Base-by-base conservation (phyloP, 1,284 basidiomycete species). In the Stygiomarasmius scandens region DNA sequence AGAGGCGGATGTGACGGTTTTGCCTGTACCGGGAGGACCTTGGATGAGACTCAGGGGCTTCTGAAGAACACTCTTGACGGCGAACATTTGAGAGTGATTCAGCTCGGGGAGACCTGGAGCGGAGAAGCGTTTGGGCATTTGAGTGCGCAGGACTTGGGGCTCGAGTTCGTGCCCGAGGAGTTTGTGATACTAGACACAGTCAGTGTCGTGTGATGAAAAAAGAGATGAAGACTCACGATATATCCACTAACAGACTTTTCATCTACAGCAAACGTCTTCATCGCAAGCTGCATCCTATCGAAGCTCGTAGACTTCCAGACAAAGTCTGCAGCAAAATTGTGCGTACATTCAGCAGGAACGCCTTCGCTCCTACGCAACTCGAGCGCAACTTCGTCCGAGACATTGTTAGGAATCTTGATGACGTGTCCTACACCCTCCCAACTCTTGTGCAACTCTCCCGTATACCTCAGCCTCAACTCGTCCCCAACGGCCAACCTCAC, bases 291-390 rank as follows among this genome's bases (percentile, higher is more conserved):
- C 97, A 99, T 99, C 54, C 97, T 86, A 72, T 98, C 96, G 67
- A 99, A 99, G 69, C 95, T 97, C 0, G 97, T 99, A 6, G 95
- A 95, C 74, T 99, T 99, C 97, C 97, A 99, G 14, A 99, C 95
- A 68, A 99, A 99, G 71, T 99, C 97, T 44, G 90, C 96, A 0
- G 92, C 90, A 69, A 97, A 99, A 66, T 95, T 93, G 69, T 96
- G 93, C 0, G 93, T 96, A 76, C 95, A 87, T 51, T 99, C 95
- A 20, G 90, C 86, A 2, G 97, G 97, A 5, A 97, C 96, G n/a
- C 93, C 93, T 63, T 98, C 96, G 4, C 92, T 88, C 54, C 92
- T 82, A 59, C 95, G 82, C 47, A 99, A 80, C 73, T 99, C 97
- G 60, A 99, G 79, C 3, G 90, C 96, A 69, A 99, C 96, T 76